Conservation (phyloP, 495 filamentous ascomycete species). For the Aspergillus asperescens region DNA sequence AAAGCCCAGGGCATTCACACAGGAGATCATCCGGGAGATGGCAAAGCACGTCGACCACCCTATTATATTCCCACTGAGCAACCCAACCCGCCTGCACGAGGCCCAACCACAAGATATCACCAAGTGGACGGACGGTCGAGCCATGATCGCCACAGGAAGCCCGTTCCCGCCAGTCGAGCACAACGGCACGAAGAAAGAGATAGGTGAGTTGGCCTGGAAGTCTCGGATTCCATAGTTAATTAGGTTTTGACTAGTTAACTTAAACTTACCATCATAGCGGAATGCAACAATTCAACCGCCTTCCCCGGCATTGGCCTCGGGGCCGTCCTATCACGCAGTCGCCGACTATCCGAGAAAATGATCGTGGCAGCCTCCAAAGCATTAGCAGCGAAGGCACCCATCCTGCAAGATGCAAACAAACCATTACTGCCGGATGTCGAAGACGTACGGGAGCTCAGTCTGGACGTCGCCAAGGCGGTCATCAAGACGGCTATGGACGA, state of each 20-base stretch:
- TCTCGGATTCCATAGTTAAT: too few relatives aligned
- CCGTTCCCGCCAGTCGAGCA: constrained; percentile 76
- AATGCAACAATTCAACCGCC: constrained; percentile 87
- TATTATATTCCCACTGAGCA: constrained; percentile 79
- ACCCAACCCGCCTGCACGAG: constrained; percentile 82
- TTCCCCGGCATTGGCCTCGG: constrained; percentile 87
- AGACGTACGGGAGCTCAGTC: constrained; percentile 68
- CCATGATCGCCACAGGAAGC: constrained; percentile 77
- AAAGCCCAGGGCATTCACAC: constrained; percentile 69
- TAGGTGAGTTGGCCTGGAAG: constrained; percentile 42
- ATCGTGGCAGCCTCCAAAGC: constrained; percentile 73
- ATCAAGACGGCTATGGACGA: constrained; percentile 67
- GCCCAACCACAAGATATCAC: constrained; percentile 73
- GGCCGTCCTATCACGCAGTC: constrained; percentile 60
- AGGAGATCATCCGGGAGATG: constrained; percentile 72
- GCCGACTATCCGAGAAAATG: constrained; percentile 67
- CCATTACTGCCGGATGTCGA: constrained; percentile 72
- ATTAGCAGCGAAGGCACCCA: constrained; percentile 65
- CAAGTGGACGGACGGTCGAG: constrained; percentile 71
- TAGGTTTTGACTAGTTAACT: neutral
- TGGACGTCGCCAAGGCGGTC: constrained; percentile 73
- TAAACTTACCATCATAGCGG: constrained; percentile 42
- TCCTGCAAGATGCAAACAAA: constrained; percentile 50
- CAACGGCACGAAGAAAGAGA: constrained; percentile 57
- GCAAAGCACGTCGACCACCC: constrained; percentile 69